Base-by-base conservation (phyloP, 768 basidiomycete genomes). In the Suillus clintonianus region DNA sequence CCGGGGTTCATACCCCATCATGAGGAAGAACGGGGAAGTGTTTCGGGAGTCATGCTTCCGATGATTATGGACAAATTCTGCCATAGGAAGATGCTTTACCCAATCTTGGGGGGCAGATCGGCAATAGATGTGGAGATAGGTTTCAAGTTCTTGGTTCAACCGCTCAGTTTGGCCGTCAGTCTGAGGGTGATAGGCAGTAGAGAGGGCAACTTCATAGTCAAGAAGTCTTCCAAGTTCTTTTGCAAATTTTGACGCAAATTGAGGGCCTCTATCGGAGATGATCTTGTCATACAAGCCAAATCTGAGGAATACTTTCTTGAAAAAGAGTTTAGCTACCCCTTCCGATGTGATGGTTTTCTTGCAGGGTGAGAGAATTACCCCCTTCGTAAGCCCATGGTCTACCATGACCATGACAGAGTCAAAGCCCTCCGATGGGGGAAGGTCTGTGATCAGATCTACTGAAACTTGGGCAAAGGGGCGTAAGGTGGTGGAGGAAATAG, bases 131-230 rank as follows among this genome's bases (percentile, higher is more conserved):
- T 4, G 17, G 17, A 41, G 39, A 4, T 59, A 59, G 3, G 34
- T 37, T 59, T 59, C 39, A 0, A 59, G 17, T 27, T 59, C 57
- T 17, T 59, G 57, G 37, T 59, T 59, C 9, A 59, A 8, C 1
- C 9, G 39, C 24, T 82, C 80, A 0, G 77, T 80, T 0, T 73
- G 64, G 0, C 80, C 79, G 63, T 82, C 79, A 0, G 80, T 79
- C 62, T 83, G 71, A 8, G 81, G 81, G 62, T 83, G 81, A 60
- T 74, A 82, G 0, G 79, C 66, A 0, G 76, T 77, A 0, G 78
- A 80, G 72, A 83, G 61, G 10, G 65, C 58, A 0, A 62, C 69
- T 61, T 67, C 59, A 5, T 66, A 69, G 15, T 63, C 69, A 11
- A 73, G 63, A 32, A 65, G 34, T 34, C 48, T 55, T n/a, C 64